Conservation (phyloP, 192 early-diverging fungal genomes). For the Neocallimastix lanati region DNA sequence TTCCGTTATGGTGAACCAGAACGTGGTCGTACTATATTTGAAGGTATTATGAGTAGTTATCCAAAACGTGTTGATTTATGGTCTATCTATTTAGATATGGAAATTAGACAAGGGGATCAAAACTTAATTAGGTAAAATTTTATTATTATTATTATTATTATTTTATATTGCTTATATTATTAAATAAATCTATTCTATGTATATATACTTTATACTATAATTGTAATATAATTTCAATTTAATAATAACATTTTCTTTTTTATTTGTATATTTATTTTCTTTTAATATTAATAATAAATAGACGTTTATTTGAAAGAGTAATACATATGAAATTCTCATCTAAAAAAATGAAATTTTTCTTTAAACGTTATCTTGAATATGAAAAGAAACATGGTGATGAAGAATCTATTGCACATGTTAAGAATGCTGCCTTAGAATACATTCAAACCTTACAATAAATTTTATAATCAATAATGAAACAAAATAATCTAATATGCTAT, state of each 20-base stretch:
- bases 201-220: too few species aligned
- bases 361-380: constrained; percentile 93
- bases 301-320: constrained; percentile 72
- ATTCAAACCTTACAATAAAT: constrained; percentile 15
- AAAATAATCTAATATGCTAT: too few species aligned
- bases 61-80: constrained; percentile 91
- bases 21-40: constrained; percentile 92
- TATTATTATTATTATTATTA: too few species aligned
- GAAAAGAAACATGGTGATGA: constrained; percentile 74
- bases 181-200: too few species aligned
- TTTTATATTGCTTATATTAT: too few species aligned
- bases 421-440: constrained; percentile 67
- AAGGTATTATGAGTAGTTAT: constrained; percentile 79
- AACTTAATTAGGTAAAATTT: constrained; percentile 33
- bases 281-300: constrained; percentile 2
- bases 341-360: constrained; percentile 98
- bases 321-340: constrained; percentile 74
- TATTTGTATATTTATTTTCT: too few species aligned
- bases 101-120: constrained; percentile 55
- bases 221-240: too few species aligned
- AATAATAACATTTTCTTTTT: too few species aligned
- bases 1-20: constrained; percentile 94
- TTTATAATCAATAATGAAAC: too few species aligned
- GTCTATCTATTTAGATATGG: constrained; percentile 95
- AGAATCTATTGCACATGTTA: constrained; percentile 70